A percentile compares a stretch with the other conserved stretches of the same genome.
Conservation (phyloP, 305 asterid species). For the Solanum hybrid region DNA sequence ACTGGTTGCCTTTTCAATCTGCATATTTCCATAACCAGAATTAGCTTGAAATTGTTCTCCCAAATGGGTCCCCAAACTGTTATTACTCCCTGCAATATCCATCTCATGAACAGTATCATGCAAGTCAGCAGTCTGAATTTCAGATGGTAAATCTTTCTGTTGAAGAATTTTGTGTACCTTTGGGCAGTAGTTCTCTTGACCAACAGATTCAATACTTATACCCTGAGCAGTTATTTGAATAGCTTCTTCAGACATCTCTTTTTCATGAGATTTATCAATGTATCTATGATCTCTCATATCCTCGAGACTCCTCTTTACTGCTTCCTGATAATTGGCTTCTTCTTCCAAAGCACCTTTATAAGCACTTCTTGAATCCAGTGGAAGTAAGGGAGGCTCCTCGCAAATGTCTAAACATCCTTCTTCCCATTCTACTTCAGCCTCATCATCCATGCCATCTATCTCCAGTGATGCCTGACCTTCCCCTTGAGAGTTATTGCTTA, state of each 20-base stretch:
- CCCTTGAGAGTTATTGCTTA: conserved; percentile 8
- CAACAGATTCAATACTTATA: conserved; percentile 4
- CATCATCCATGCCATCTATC: conserved; percentile 32
- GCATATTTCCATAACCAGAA: background rate
- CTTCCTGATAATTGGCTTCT: conserved; percentile 73
- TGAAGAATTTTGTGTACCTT: conserved; percentile 12
- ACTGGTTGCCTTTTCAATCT: background rate
- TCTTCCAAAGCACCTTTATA: conserved; percentile 64
- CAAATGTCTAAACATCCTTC: conserved; percentile 28
- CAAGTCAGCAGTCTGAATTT: conserved; percentile 11
- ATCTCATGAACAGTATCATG: background rate
- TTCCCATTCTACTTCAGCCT: conserved; percentile 71
- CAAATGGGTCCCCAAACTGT: background rate
- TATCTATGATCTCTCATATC: conserved; percentile 25
- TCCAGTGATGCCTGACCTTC: conserved; percentile 12
- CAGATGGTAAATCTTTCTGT: conserved; percentile 15
- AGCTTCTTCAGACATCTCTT: conserved; percentile 14
- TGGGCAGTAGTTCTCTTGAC: conserved; percentile 22
- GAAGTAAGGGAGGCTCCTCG: conserved; percentile 16
- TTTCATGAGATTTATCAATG: conserved; percentile 18
- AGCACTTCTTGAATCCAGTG: conserved; percentile 26
- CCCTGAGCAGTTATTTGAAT: conserved; percentile 18
- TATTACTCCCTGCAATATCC: background rate
- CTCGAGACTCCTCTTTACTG: conserved; percentile 66
- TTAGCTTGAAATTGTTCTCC: conserved; percentile 4